Base-by-base conservation (phyloP, 371 early-diverging fungal species). In the Actinomucor elegans region DNA sequence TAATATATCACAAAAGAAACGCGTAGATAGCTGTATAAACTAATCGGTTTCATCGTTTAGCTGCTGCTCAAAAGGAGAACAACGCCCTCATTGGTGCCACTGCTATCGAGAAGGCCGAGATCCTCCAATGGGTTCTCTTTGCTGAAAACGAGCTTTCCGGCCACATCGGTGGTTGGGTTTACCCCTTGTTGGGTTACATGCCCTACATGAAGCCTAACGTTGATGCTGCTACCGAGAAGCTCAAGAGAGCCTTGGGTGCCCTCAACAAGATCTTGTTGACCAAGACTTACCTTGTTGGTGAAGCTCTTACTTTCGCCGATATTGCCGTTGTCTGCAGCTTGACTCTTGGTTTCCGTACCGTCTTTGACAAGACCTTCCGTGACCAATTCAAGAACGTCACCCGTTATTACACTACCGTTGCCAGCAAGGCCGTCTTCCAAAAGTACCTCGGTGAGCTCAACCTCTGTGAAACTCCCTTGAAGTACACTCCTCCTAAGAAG, bases 401-500 rank as follows among this genome's bases (percentile, higher is more conserved):
- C 65, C 90, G 94, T 61, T 94, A 92, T 87, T 94, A 90, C 86
- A 75, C 63, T 62, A 94, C 94, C 67, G 69, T 83, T 57, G 67
- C 86, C 58, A 79, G 78, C 76, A 90, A 93, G 82, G 67, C 85
- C 31, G 64, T 81, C 69, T 90, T 94, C 81, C 86, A 86, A 79
- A 84, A 84, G 44, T 81, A 88, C 56, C 56, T 90, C 45, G 92
- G 91, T 54, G 85, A 83, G 23, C 69, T 86, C 33, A 44, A 18
- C 34, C 52, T 52, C 24, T 72, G 70, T 70, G 60, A 61, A 40
- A 62, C 63, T 58, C 66, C 73, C 21, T 56, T 67, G 36, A 63
- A 63, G 50, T 65, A 64, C 64, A 59, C 67, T 45, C 52, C 68
- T 33, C 59, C 69, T 53, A 79, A 78, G 71, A 71, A 76, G 75